Percentiles rank a stretch among this genome's conserved stretches.
Evolutionary conservation across 495 filamentous ascomycete species (phyloP).

Genomic region (Mytilinidion resinicola): DNA sequence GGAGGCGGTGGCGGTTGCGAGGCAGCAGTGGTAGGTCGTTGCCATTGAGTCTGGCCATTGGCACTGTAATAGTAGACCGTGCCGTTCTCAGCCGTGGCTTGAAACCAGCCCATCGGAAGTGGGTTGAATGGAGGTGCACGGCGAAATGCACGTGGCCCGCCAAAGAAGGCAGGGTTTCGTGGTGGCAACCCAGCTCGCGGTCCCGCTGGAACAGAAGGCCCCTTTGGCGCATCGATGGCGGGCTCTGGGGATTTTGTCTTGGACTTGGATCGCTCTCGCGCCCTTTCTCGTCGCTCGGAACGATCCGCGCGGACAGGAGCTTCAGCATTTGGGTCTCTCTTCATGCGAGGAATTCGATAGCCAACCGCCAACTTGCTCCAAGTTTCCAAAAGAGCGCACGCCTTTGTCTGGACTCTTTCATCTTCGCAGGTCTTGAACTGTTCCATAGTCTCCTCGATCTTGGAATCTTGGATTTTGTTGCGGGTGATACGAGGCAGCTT

Average conservation of each 20-base stretch:
- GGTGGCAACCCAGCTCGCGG: conserved; percentile 58
- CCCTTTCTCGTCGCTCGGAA: conserved; percentile 48
- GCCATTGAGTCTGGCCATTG: conserved; percentile 71
- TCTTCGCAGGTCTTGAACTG: conserved; percentile 61
- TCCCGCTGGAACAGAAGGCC: conserved; percentile 56
- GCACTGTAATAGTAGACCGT: conserved; percentile 75
- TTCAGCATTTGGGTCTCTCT: conserved; percentile 50
- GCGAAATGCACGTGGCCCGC: conserved; percentile 48
- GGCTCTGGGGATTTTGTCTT: conserved; percentile 49
- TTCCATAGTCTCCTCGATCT: conserved; percentile 81
- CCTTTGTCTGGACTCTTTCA: conserved; percentile 63
- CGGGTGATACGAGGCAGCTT: conserved; percentile 84
- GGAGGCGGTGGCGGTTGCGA: conserved; percentile 52
- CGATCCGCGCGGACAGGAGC: conserved; percentile 55
- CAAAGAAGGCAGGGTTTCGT: conserved; percentile 53
- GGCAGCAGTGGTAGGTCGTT: conserved; percentile 61
- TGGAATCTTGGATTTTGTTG: conserved; percentile 96
- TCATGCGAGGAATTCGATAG: conserved; percentile 86
- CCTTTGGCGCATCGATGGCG: conserved; percentile 32
- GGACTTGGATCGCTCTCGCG: conserved; percentile 42
- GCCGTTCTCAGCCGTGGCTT: conserved; percentile 58
- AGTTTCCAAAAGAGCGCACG: conserved; percentile 65
- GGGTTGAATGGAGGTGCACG: conserved; percentile 48
- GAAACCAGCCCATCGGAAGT: conserved; percentile 76
- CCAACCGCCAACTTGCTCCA: conserved; percentile 90